A percentile compares a stretch with the other conserved stretches of the same genome.
phyloP scores from a whole-genome alignment of 345 rosid genomes.

The Raphanus raphanistrum region DNA sequence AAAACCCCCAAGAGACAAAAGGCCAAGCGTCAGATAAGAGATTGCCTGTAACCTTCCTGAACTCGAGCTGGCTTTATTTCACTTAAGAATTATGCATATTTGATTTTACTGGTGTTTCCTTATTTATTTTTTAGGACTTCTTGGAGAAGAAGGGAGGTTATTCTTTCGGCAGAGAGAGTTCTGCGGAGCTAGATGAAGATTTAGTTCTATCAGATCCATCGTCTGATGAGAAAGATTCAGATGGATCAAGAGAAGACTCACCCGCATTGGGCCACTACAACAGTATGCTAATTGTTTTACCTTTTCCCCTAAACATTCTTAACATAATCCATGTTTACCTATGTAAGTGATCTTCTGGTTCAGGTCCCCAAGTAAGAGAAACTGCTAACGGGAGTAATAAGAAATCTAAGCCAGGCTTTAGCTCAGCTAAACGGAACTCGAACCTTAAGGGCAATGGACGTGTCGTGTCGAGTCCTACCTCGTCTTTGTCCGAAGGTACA shows the following conservation, averaged over 20 bases:
- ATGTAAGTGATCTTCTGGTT: slow-evolving; percentile 11
- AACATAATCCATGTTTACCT: slow-evolving; percentile 15
- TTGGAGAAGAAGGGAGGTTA: slow-evolving; percentile 45
- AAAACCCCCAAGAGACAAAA: slow-evolving; percentile 41
- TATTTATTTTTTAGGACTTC: slow-evolving; percentile 50
- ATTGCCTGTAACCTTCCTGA: slow-evolving; percentile 55
- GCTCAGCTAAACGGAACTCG: slow-evolving; percentile 49
- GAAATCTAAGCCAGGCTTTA: slow-evolving; percentile 45
- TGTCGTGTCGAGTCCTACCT: slow-evolving; percentile 43
- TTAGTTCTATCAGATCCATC: slow-evolving; percentile 48
- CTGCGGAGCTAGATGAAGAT: slow-evolving; percentile 38
- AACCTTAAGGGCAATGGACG: slow-evolving; percentile 41
- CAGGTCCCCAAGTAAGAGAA: slow-evolving; percentile 32
- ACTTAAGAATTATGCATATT: slow-evolving; percentile 6
- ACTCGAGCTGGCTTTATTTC: slow-evolving; percentile 18
- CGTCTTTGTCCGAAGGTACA: slow-evolving; percentile 57
- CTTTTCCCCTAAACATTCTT: not conserved
- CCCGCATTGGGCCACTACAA: slow-evolving; percentile 39
- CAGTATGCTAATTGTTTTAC: slow-evolving; percentile 25
- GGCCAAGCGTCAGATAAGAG: slow-evolving; percentile 41
- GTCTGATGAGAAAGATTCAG: slow-evolving; percentile 53
- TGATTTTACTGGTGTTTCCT: slow-evolving; percentile 46
- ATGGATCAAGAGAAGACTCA: slow-evolving; percentile 52
- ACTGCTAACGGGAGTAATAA: slow-evolving; percentile 37
- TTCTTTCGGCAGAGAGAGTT: slow-evolving; percentile 40